Evolutionary conservation across 805 yeast genomes (phyloP).

Genomic region (Pichia manshurica): DNA sequence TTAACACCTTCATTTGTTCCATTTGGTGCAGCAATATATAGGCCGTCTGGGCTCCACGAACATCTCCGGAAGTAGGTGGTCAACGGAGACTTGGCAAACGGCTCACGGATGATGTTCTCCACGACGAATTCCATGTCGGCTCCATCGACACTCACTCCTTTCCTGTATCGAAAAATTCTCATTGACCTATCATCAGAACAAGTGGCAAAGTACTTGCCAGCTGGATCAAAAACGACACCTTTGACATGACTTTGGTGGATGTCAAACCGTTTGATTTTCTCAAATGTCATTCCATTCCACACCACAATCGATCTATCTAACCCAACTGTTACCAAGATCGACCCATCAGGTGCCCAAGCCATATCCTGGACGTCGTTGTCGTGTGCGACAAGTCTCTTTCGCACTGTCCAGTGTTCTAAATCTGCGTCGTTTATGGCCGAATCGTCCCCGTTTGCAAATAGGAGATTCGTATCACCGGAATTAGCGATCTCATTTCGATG

Average conservation of each 20-base stretch:
- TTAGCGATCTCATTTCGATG: slow-evolving; percentile 17
- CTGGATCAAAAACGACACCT: slow-evolving; percentile 97
- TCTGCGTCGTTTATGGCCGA: slow-evolving; percentile 62
- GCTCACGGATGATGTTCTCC: slow-evolving; percentile 76
- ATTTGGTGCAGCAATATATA: slow-evolving; percentile 78
- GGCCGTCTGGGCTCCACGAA: slow-evolving; percentile 92
- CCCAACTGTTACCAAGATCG: slow-evolving; percentile 88
- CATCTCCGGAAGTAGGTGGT: slow-evolving; percentile 83
- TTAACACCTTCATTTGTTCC: slow-evolving; percentile 81
- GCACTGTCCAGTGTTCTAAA: slow-evolving; percentile 88
- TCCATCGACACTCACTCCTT: slow-evolving; percentile 50
- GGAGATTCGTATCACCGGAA: slow-evolving; percentile 2
- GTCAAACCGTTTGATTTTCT: slow-evolving; percentile 81
- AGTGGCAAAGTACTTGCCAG: slow-evolving; percentile 94
- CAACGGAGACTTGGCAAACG: slow-evolving; percentile 83
- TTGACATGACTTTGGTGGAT: slow-evolving; percentile 93
- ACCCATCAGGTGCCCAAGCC: slow-evolving; percentile 96
- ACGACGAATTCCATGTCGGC: slow-evolving; percentile 75
- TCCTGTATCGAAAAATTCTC: slow-evolving; percentile 79
- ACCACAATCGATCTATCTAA: slow-evolving; percentile 86
- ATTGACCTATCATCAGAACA: slow-evolving; percentile 94
- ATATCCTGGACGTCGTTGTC: slow-evolving; percentile 97
- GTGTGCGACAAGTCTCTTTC: slow-evolving; percentile 90
- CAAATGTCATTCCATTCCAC: slow-evolving; percentile 92
- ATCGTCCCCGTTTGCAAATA: not conserved